These are phyloP conservation scores for Chrysochromulina parva DNA, from an alignment of 78 protist genomes.

Conservation along the genomic window DNA sequence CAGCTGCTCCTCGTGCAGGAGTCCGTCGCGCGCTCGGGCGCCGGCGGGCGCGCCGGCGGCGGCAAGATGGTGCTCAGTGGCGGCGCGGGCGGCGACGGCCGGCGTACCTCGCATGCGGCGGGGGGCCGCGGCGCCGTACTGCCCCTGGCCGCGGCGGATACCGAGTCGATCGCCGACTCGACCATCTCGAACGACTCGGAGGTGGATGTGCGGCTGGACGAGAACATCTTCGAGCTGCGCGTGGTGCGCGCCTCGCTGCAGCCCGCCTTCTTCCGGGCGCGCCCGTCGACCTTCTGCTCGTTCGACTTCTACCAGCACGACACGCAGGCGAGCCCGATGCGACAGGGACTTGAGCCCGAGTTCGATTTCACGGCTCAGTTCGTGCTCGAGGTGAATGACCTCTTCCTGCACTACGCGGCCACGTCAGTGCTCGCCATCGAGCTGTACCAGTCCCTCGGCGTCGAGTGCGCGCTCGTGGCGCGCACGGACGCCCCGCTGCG, in stretches of 20 bases:
- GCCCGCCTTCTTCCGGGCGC: neutral
- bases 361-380: neutral
- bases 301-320: conserved; percentile 22
- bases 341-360: neutral
- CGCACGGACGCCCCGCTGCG: neutral
- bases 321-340: neutral
- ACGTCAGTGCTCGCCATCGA: neutral
- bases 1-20: too few species aligned
- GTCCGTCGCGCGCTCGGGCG: neutral
- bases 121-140: too few species aligned
- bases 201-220: neutral
- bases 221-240: conserved; percentile 5
- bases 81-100: neutral
- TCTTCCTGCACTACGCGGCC: neutral
- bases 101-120: neutral
- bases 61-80: too few species aligned
- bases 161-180: neutral
- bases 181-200: neutral
- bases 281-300: neutral
- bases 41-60: too few species aligned
- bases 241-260: neutral
- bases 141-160: neutral
- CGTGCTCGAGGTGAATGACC: neutral
- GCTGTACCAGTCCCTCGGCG: neutral
- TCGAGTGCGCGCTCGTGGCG: neutral